Conservation (phyloP, 2,329 filamentous ascomycete species). For the Alternaria sp. region DNA sequence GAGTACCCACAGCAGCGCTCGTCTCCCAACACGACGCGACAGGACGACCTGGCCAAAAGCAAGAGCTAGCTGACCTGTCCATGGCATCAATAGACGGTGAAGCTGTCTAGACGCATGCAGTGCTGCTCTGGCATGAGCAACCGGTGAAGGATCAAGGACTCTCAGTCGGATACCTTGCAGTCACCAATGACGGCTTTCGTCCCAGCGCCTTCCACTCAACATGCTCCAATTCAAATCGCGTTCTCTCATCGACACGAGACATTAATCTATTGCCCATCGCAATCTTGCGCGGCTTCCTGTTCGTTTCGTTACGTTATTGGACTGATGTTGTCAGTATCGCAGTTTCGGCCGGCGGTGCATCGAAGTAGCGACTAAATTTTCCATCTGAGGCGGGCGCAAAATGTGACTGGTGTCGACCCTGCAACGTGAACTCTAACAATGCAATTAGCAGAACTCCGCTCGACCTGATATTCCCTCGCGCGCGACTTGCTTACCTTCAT, state of each 20-base stretch:
- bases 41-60: neutral
- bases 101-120: neutral
- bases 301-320: neutral
- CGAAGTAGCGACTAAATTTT: conserved; percentile 13
- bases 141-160: neutral
- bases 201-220: neutral
- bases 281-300: neutral
- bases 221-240: no score
- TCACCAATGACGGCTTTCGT: neutral
- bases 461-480: neutral
- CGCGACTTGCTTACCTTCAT: neutral
- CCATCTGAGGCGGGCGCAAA: neutral
- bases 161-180: neutral
- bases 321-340: neutral
- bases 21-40: neutral
- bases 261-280: neutral
- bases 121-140: neutral
- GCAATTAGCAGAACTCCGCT: neutral
- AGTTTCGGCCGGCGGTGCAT: neutral
- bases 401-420: conserved; percentile 5
- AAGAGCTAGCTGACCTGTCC: neutral
- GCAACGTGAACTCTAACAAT: neutral
- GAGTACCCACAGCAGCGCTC: neutral
- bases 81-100: neutral
- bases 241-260: neutral